Conservation (phyloP, 768 basidiomycete genomes). For the Hemileccinum impolitum region DNA sequence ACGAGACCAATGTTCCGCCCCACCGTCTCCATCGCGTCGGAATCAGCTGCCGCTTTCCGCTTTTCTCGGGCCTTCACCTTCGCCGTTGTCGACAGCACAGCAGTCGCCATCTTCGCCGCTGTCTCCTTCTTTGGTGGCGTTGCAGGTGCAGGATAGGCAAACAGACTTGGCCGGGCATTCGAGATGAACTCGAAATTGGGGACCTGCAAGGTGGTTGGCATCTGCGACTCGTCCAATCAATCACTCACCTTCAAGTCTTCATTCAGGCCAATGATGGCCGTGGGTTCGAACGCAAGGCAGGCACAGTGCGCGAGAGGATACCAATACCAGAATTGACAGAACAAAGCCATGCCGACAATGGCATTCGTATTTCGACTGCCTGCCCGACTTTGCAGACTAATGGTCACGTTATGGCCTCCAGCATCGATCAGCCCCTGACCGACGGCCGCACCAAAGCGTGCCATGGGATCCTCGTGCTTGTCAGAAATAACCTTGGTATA, state of each 20-base stretch:
- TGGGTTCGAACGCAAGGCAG: conserved; percentile 90
- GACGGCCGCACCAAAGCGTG: conserved; percentile 93
- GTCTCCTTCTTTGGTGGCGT: conserved; percentile 93
- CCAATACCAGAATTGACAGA: conserved; percentile 99
- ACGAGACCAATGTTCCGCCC: conserved; percentile 28
- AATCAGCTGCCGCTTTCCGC: conserved; percentile 82
- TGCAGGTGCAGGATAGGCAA: conserved; percentile 84
- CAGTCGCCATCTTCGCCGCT: conserved; percentile 87
- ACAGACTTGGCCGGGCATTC: conserved; percentile 85
- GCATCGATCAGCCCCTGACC: conserved; percentile 98
- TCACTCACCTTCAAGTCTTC: conserved; percentile 72
- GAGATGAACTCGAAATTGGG: conserved; percentile 91
- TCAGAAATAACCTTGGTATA: conserved; percentile 89
- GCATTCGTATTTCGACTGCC: conserved; percentile 92
- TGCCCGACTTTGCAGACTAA: conserved; percentile 88
- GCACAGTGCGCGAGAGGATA: conserved; percentile 95
- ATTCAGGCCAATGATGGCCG: conserved; percentile 90
- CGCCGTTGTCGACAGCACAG: conserved; percentile 94
- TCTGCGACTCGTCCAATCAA: background rate
- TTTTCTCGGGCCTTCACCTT: conserved; percentile 95
- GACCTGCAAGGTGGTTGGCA: conserved; percentile 48
- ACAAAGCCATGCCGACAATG: conserved; percentile 96
- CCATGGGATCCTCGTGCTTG: conserved; percentile 99
- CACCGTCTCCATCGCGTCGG: conserved; percentile 80
- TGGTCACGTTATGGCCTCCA: conserved; percentile 93